Percentiles rank a stretch among this genome's conserved stretches.
phyloP scores from a whole-genome alignment of 352 stramenopile genomes.

The Plasmopara muralis region DNA sequence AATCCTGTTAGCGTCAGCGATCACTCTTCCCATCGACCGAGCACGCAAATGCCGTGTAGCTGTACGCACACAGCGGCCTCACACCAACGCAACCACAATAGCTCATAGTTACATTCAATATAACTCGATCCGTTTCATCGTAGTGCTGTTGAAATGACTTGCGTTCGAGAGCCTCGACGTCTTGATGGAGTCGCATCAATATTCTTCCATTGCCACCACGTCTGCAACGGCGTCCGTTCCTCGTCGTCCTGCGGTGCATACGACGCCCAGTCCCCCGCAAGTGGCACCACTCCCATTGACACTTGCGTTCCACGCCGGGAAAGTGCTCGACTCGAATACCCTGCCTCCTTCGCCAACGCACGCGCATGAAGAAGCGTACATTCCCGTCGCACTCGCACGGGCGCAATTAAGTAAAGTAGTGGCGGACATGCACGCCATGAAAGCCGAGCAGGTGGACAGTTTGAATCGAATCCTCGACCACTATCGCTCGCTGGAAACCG shows the following conservation, averaged over 20 bases:
- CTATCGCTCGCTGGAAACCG: slow-evolving; percentile 48
- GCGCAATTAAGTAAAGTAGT: slow-evolving; percentile 61
- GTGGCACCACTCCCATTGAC: slow-evolving; percentile 23
- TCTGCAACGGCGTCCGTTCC: too few species aligned
- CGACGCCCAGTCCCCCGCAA: too few species aligned
- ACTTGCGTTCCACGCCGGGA: slow-evolving; percentile 46
- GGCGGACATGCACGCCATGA: slow-evolving; percentile 70
- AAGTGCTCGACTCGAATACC: slow-evolving; percentile 15
- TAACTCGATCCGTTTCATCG: background rate
- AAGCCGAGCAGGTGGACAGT: slow-evolving; percentile 50
- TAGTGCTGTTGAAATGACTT: background rate
- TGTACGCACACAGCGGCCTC: too few species aligned
- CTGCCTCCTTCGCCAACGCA: slow-evolving; percentile 6
- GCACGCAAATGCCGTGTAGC: too few species aligned
- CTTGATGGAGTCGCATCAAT: too few species aligned
- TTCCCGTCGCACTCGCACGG: slow-evolving; percentile 59
- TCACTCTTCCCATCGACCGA: too few species aligned
- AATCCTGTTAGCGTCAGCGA: too few species aligned
- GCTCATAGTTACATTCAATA: background rate
- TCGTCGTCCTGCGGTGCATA: too few species aligned
- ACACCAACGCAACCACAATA: too few species aligned
- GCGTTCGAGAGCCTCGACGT: background rate
- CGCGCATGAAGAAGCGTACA: slow-evolving; percentile 55
- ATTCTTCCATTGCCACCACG: too few species aligned
- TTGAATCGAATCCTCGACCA: slow-evolving; percentile 44